Percentiles rank a stretch among this genome's conserved stretches.
Evolutionary conservation across 768 basidiomycete genomes (phyloP).

Genomic region (Suillus brevipes): DNA sequence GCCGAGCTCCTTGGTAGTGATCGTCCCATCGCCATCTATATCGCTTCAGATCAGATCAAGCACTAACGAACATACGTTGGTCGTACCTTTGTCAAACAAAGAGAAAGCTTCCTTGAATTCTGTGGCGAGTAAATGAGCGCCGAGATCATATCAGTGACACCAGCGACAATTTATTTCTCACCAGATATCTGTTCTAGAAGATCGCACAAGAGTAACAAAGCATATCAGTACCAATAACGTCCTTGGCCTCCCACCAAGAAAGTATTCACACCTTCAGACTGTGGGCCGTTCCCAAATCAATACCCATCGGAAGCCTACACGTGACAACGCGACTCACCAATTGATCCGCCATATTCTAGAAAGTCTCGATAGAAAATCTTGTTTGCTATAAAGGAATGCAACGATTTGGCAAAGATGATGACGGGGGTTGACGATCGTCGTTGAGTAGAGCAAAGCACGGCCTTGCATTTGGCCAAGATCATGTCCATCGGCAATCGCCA

Average conservation of each 20-base stretch:
- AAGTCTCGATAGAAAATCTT: conserved; percentile 2
- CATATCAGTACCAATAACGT: not conserved
- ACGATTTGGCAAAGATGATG: conserved; percentile 8
- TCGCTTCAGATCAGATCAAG: not conserved
- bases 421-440: conserved; percentile 10
- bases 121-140: conserved; percentile 31
- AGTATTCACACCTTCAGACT: conserved; percentile 58
- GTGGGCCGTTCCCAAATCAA: conserved; percentile 13
- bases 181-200: conserved; percentile 88
- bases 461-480: conserved; percentile 5
- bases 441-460: conserved; percentile 12
- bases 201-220: conserved; percentile 14
- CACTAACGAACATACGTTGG: not conserved
- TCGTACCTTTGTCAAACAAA: conserved; percentile 90
- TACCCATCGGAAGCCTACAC: conserved; percentile 16
- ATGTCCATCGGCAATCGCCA: conserved; percentile 36
- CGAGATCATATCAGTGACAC: not conserved
- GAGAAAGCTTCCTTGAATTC: conserved; percentile 99
- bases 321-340: conserved; percentile 41
- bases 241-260: conserved; percentile 11
- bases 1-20: conserved; percentile 87
- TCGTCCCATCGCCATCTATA: conserved; percentile 88
- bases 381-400: not conserved
- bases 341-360: conserved; percentile 55
- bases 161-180: conserved; percentile 37